phyloP scores from a whole-genome alignment of 768 basidiomycete species.

The Suillus sp. region DNA sequence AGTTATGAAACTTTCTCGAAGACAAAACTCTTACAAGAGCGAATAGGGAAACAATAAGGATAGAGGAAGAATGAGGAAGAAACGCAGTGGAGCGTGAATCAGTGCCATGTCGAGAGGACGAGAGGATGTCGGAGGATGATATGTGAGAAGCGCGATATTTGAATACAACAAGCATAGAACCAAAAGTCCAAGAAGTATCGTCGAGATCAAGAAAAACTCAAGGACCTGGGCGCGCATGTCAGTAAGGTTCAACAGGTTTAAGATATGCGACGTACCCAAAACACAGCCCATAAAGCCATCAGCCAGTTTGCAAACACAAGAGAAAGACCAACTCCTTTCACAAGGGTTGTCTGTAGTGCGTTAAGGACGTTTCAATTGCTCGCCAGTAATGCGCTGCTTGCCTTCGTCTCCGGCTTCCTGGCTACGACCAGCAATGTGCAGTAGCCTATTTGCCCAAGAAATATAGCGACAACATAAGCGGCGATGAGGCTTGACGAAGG shows the following conservation, averaged over 20 bases:
- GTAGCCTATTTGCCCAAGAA: constrained; percentile 75
- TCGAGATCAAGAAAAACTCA: constrained; percentile 74
- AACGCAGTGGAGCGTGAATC: constrained; percentile 85
- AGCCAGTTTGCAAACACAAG: constrained; percentile 80
- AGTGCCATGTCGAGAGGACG: constrained; percentile 78
- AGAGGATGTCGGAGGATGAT: constrained; percentile 59
- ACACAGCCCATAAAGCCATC: constrained; percentile 78
- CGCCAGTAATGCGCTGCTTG: constrained; percentile 26
- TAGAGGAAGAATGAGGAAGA: constrained; percentile 59
- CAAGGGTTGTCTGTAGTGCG: constrained; percentile 54
- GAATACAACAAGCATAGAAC: constrained; percentile 75
- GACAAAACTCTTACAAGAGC: constrained; percentile 45
- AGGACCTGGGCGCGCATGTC: constrained; percentile 49
- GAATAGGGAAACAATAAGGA: constrained; percentile 52
- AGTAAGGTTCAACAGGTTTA: not conserved
- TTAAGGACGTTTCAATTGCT: constrained; percentile 8
- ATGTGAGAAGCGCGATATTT: constrained; percentile 74
- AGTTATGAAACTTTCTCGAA: constrained; percentile 1
- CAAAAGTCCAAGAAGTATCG: constrained; percentile 71
- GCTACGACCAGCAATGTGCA: constrained; percentile 76
- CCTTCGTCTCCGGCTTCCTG: constrained; percentile 80
- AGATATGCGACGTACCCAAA: constrained; percentile 55
- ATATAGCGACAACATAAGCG: constrained; percentile 62
- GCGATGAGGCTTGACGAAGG: constrained; percentile 61
- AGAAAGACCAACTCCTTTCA: constrained; percentile 78